phyloP scores from a whole-genome alignment of 73 alveolate genomes.

The Tetrahymena thermophila region DNA sequence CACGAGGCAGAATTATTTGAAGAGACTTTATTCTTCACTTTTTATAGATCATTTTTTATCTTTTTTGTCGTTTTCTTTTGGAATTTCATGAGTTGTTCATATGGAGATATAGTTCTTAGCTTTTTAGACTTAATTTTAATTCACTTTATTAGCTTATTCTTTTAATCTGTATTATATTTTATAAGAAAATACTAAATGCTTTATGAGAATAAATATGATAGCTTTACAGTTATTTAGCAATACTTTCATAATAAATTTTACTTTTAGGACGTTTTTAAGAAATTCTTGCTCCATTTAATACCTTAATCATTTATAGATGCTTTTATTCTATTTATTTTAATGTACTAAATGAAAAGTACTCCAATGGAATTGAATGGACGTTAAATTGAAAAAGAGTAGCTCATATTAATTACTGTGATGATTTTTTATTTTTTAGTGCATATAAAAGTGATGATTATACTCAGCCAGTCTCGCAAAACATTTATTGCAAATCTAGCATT shows the following conservation, averaged over 20 bases:
- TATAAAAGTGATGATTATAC: background rate
- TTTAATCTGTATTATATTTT: background rate
- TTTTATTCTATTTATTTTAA: background rate
- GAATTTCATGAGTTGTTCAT: background rate
- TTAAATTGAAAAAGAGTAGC: background rate
- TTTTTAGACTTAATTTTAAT: background rate
- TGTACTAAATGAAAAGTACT: background rate
- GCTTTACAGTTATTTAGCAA: background rate
- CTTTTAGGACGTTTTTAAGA: background rate
- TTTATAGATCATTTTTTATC: background rate
- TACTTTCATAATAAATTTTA: background rate
- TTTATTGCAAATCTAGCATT: background rate
- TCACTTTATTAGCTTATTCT: background rate
- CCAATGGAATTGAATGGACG: background rate
- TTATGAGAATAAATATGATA: background rate
- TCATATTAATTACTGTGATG: background rate
- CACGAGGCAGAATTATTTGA: background rate
- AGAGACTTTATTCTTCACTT: background rate
- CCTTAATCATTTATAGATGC: background rate
- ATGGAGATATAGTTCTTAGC: background rate
- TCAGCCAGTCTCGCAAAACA: background rate
- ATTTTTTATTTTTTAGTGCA: background rate
- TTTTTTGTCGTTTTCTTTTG: background rate
- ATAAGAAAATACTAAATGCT: background rate
- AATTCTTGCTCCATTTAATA: background rate